Conservation (phyloP, 2,329 filamentous ascomycete species). For the Talaromyces marneffei region DNA sequence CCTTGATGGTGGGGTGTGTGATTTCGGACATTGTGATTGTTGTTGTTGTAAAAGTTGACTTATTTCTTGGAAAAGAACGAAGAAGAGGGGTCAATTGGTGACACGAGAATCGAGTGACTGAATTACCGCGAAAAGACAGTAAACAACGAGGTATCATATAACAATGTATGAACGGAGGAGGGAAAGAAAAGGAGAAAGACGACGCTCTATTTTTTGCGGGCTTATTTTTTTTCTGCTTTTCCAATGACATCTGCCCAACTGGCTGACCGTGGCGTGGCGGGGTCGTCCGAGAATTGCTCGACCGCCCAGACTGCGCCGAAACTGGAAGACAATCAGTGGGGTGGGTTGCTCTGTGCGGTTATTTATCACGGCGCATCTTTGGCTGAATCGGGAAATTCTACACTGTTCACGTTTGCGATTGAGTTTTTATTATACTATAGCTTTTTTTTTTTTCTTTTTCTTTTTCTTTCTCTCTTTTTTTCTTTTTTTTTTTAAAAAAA, state of each 20-base stretch:
- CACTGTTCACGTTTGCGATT: neutral
- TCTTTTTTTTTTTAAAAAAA: too few relatives aligned
- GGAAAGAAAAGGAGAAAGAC: neutral
- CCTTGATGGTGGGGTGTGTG: conserved; percentile 71
- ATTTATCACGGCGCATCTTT: neutral
- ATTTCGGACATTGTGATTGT: conserved; percentile 59
- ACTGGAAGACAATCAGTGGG: neutral
- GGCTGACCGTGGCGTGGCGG: conserved; percentile 6
- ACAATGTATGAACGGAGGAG: neutral
- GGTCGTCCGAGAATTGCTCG: conserved; percentile 2
- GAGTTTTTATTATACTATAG: too few relatives aligned
- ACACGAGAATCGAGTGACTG: conserved; percentile 3
- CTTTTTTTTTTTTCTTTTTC: too few relatives aligned
- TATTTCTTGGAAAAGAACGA: conserved; percentile 1
- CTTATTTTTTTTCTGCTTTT: conserved; percentile 2
- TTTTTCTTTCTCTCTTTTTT: too few relatives aligned
- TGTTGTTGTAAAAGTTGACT: conserved; percentile 17
- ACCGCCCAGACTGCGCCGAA: neutral
- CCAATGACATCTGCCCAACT: conserved; percentile 13
- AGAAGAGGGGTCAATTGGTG: conserved; percentile 11
- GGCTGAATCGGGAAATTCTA: neutral
- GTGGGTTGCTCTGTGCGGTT: neutral
- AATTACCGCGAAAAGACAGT: neutral
- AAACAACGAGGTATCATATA: conserved; percentile 8
- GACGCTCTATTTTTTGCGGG: neutral